These are phyloP conservation scores for Petrea volubilis DNA, from an alignment of 257 asterid genomes.

Conservation along the genomic window DNA sequence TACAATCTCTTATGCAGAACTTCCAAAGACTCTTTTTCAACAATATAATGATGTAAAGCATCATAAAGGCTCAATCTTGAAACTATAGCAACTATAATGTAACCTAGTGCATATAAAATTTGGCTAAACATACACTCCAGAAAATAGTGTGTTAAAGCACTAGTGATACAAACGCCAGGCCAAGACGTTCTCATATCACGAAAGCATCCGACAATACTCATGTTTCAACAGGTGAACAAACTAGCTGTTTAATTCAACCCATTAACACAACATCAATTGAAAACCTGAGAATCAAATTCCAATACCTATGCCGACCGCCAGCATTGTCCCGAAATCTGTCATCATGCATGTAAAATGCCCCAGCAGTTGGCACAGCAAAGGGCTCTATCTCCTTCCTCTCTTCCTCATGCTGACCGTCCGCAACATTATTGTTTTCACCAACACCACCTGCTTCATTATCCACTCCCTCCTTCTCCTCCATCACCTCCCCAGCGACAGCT, in stretches of 20 bases:
- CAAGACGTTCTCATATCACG: neutral
- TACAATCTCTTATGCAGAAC: neutral
- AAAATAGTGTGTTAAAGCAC: neutral
- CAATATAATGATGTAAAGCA: no score
- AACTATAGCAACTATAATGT: neutral
- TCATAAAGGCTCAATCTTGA: no score
- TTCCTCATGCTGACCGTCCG: slow-evolving; percentile 45
- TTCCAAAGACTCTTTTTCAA: neutral
- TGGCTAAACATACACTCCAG: neutral
- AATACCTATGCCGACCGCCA: slow-evolving; percentile 78
- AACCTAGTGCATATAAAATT: neutral
- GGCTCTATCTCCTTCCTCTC: slow-evolving; percentile 85
- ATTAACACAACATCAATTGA: slow-evolving; percentile 8
- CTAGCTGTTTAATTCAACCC: neutral
- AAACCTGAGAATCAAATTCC: neutral
- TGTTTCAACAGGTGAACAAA: neutral
- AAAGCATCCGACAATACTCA: neutral
- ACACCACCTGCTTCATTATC: slow-evolving; percentile 30
- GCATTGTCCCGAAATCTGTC: slow-evolving; percentile 89
- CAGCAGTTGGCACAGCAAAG: slow-evolving; percentile 95
- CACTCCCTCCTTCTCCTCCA: slow-evolving; percentile 35
- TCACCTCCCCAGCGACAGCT: slow-evolving; percentile 23
- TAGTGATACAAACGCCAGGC: no score
- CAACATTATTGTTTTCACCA: slow-evolving; percentile 32
- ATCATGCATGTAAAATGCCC: slow-evolving; percentile 99